Evolutionary conservation across 2,329 filamentous ascomycete genomes (phyloP).

Genomic region (Sclerotinia nivalis): DNA sequence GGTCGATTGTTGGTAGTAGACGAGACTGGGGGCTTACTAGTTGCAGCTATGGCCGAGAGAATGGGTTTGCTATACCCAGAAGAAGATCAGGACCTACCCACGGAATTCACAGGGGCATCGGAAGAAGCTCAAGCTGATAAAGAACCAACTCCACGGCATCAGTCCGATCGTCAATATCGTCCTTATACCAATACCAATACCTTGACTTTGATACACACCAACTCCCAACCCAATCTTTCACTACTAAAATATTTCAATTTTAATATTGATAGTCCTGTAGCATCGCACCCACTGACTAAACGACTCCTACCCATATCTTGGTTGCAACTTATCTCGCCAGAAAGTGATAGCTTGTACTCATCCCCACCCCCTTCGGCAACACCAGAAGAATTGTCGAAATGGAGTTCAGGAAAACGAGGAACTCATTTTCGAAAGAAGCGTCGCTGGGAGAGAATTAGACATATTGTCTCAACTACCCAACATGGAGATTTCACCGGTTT

Average conservation of each 20-base stretch:
- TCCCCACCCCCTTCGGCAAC: conserved; percentile 61
- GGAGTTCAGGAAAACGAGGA: conserved; percentile 81
- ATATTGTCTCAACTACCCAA: conserved; percentile 73
- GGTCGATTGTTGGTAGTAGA: conserved; percentile 68
- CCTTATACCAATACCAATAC: conserved; percentile 56
- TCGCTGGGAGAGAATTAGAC: conserved; percentile 71
- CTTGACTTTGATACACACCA: conserved; percentile 77
- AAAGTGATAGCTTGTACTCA: conserved; percentile 71
- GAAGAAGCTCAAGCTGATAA: conserved; percentile 15
- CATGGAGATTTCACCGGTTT: conserved; percentile 80
- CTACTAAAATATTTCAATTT: conserved; percentile 88
- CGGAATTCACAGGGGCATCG: conserved; percentile 17
- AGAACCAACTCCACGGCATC: conserved; percentile 18
- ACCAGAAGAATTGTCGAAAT: conserved; percentile 61
- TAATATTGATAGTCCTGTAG: conserved; percentile 60
- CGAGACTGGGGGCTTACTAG: conserved; percentile 68
- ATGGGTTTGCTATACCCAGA: conserved; percentile 63
- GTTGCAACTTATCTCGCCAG: conserved; percentile 83
- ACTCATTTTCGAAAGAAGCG: conserved; percentile 87
- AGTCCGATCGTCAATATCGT: conserved; percentile 25
- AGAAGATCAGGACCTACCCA: conserved; percentile 24
- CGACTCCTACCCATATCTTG: conserved; percentile 85
- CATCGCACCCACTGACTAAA: conserved; percentile 72
- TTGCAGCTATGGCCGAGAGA: conserved; percentile 69
- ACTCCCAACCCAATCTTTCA: conserved; percentile 83